Evolutionary conservation across 371 early-diverging fungal species (phyloP), one percentile per base, ranked within the genome.

Genomic region (Lichtheimia hyalospora): DNA sequence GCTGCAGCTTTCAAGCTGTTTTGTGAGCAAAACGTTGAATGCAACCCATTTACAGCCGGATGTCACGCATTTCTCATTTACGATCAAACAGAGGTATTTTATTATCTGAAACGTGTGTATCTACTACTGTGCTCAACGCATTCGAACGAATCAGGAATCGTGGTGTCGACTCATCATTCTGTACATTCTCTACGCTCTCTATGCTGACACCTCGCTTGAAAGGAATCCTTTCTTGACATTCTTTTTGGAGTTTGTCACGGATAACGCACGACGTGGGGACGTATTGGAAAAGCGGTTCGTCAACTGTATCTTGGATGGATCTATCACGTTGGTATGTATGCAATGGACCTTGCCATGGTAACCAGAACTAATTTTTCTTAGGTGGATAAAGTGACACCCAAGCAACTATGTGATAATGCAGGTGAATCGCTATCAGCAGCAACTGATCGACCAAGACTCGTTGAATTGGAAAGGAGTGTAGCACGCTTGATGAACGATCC

Each of bases 171-270:
- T 80, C 14, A 34, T 62, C 13, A 71, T 75, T 18, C 66, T 81
- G 0, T 81, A 75, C 46, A 68, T 73, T 21, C 63, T 80, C 8
- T 73, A 75, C 52, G 69, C 57, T 4, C 67, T 68, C 3, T 77
- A 77, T 63, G 67, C 69, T 7, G 57, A 61, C 10, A 24, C 52
- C 2, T 65, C 73, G 0, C 52, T 77, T 8, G 69, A 73, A 18
- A 49, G 54, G 7, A 80, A 80, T 52, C 81, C 81, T 1, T 80
- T 80, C 48, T 59, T 80, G 53, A 73, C 72, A 23, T 75, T 77
- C 21, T 80, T 80, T 49, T 43, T 80, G 50, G 72, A 77, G 42
- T 59, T 73, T 8, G 8, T 70, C 14, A 73, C 73, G 12, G 34
- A 20, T 41, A 44, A 51, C 25, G 24, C 62, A 10, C 44, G 64